Evolutionary conservation across 2,329 filamentous ascomycete species (phyloP).

Genomic region (Phialocephala subalpina): DNA sequence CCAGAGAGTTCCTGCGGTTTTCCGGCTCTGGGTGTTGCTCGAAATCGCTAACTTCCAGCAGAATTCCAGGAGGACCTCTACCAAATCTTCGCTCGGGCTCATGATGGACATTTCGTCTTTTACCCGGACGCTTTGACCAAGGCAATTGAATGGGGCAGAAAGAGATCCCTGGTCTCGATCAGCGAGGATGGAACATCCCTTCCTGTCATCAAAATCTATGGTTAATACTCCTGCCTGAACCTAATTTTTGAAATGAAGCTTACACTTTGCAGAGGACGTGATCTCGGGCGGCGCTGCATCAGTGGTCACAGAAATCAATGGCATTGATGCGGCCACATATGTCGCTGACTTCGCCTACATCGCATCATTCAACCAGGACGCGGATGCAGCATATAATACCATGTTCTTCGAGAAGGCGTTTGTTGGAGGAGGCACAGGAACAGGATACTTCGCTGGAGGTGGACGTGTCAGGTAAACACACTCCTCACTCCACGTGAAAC

Average conservation of each 20-base stretch:
- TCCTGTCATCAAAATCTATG: constrained; percentile 63
- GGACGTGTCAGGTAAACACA: constrained; percentile 45
- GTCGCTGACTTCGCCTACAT: constrained; percentile 54
- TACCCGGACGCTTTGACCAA: constrained; percentile 59
- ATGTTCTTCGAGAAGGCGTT: constrained; percentile 49
- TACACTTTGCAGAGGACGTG: constrained; percentile 48
- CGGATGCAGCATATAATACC: constrained; percentile 51
- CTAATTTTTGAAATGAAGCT: not conserved
- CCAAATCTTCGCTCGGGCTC: constrained; percentile 58
- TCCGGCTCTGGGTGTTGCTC: not conserved
- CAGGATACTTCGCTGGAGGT: constrained; percentile 48
- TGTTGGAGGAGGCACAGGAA: constrained; percentile 29
- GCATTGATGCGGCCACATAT: constrained; percentile 57
- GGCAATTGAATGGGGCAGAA: constrained; percentile 59
- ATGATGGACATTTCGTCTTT: constrained; percentile 71
- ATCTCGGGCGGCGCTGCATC: constrained; percentile 52
- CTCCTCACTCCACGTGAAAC: not conserved
- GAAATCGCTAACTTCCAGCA: constrained; percentile 8
- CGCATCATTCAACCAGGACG: constrained; percentile 48
- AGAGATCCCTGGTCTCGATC: constrained; percentile 63
- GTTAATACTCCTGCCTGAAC: constrained; percentile 43
- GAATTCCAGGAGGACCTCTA: constrained; percentile 55
- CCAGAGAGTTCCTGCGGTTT: not conserved
- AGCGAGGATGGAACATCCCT: constrained; percentile 65
- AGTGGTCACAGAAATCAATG: constrained; percentile 63